Evolutionary conservation across 495 filamentous ascomycete genomes (phyloP), one percentile per base, ranked within the genome.

Genomic region (Daldinia vernicosa): DNA sequence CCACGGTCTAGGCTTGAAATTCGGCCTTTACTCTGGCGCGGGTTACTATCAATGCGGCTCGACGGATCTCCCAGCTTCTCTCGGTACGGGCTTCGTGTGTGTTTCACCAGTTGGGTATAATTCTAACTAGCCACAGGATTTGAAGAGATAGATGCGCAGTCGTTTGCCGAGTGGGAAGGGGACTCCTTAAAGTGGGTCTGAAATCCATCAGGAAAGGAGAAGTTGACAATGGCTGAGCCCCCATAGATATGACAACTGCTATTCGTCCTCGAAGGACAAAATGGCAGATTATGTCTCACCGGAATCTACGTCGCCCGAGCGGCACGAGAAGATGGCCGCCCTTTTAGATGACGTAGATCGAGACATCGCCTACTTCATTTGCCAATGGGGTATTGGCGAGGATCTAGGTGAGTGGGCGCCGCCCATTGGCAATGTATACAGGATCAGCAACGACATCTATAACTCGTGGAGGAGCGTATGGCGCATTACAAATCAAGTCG

Each of bases 381-480:
- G 85, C 62, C 84, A 87, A 76, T 87, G 84, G 84, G 85, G 83
- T 1, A 70, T 87, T 15, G 77, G 77, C 8, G 81, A 83, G 33
- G 80, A 85, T 60, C 82, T 84, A 0, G 81, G 81, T 0, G 74
- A 78, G 6, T 87, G 84, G 84, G 85, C 84, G 0, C 79, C 83
- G 0, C 62, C 72, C 1, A 77, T 86, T 3, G 82, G 82, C 11
- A 81, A 86, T 60, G 79, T 79, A 8, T 87, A 85, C 81, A 72
- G 85, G 43, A 87, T 87, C 63, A 83, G 80, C 57, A 86, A 84
- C 60, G 86, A 89, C 68, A 88, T 87, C 67, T 84, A 80, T 66
- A 81, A 82, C 12, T 76, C 78, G 32, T 88, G 86, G 84, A 79
- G 81, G 32, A 78, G 75, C 17, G 80, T 88, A 58, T 86, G 80